These are phyloP conservation scores for Tuber melanosporum DNA, from an alignment of 495 filamentous ascomycete species.

Conservation along the genomic window DNA sequence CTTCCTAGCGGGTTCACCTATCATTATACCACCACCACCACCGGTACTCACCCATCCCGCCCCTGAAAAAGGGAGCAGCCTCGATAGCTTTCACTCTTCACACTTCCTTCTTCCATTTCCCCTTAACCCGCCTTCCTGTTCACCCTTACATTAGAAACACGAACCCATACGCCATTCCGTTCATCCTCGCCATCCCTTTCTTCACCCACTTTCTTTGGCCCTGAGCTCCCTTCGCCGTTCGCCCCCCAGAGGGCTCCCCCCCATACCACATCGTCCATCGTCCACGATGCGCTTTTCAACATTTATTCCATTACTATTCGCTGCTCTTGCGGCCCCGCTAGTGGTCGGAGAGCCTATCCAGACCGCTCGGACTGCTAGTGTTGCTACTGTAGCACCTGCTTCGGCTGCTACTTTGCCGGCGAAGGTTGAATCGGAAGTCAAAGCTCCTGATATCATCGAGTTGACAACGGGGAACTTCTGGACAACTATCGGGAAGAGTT, in stretches of 20 bases:
- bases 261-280: not conserved
- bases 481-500: slow-evolving; percentile 35
- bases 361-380: not conserved
- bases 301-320: slow-evolving; percentile 26
- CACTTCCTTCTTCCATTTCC: not conserved
- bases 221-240: not conserved
- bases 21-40: not conserved
- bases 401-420: slow-evolving; percentile 16
- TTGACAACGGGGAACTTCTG: slow-evolving; percentile 35
- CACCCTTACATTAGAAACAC: not conserved
- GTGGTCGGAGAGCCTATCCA: slow-evolving; percentile 15
- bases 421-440: slow-evolving; percentile 23
- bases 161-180: not conserved
- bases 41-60: not conserved
- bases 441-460: slow-evolving; percentile 36
- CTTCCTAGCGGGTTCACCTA: not conserved
- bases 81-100: not conserved
- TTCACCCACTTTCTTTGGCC: not conserved
- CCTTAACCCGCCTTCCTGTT: not conserved
- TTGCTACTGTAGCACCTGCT: slow-evolving; percentile 8
- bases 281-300: slow-evolving; percentile 33
- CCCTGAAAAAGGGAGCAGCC: not conserved
- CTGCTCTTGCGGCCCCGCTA: slow-evolving; percentile 22
- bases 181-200: not conserved
- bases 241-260: not conserved